A percentile compares a stretch with the other conserved stretches of the same genome.
phyloP scores from a whole-genome alignment of 2,329 filamentous ascomycete species.

The Chaetomiaceae sp. region DNA sequence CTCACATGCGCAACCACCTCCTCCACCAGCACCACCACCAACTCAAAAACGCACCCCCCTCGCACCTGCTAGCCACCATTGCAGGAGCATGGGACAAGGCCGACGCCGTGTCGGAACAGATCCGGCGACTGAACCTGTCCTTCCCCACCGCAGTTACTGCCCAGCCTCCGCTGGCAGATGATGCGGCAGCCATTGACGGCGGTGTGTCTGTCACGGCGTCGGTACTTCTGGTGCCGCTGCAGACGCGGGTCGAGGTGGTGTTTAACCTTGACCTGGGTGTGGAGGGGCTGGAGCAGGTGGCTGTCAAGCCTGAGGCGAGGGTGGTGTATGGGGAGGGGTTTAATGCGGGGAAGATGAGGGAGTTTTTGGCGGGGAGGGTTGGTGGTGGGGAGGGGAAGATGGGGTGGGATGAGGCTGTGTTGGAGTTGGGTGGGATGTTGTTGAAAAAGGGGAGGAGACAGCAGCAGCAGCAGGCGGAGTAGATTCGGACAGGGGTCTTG shows the following conservation, averaged over 20 bases:
- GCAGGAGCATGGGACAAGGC: slow-evolving; percentile 63
- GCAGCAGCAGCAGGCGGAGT: slow-evolving; percentile 17
- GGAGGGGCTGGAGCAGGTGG: slow-evolving; percentile 45
- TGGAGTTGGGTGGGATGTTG: slow-evolving; percentile 52
- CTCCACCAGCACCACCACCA: slow-evolving; percentile 38
- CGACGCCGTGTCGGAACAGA: slow-evolving; percentile 52
- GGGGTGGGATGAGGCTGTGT: slow-evolving; percentile 51
- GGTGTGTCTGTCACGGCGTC: slow-evolving; percentile 44
- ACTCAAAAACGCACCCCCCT: slow-evolving; percentile 44
- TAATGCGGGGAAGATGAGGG: slow-evolving; percentile 68
- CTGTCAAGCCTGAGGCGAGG: slow-evolving; percentile 49
- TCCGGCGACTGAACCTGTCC: slow-evolving; percentile 56
- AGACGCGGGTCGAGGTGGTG: slow-evolving; percentile 63
- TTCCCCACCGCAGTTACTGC: slow-evolving; percentile 55
- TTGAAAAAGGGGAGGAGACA: slow-evolving; percentile 52
- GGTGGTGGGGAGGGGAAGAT: slow-evolving; percentile 33
- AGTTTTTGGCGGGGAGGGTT: slow-evolving; percentile 59
- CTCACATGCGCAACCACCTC: slow-evolving; percentile 64
- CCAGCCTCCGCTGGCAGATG: too few relatives aligned
- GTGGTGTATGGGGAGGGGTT: slow-evolving; percentile 76
- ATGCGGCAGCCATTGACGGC: slow-evolving; percentile 53
- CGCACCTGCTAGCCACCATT: slow-evolving; percentile 56
- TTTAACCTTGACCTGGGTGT: slow-evolving; percentile 49
- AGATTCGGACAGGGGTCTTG: too few relatives aligned
- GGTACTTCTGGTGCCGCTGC: slow-evolving; percentile 58